phyloP scores from a whole-genome alignment of 768 basidiomycete species.

The Serendipita indica region DNA sequence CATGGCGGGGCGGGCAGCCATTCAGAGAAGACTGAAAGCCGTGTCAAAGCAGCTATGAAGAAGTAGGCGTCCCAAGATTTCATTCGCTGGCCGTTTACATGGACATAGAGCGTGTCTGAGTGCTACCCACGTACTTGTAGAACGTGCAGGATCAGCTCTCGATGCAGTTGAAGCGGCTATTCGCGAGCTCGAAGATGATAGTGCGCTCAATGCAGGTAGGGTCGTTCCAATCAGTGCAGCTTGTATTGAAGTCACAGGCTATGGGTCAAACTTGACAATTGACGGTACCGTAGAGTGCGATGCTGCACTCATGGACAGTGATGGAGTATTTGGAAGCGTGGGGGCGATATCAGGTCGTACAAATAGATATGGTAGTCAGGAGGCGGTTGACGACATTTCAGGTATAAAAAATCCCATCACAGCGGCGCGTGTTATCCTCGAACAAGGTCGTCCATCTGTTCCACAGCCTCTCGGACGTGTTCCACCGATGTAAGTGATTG shows the following conservation, averaged over 20 bases:
- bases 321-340: slow-evolving; percentile 47
- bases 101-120: slow-evolving; percentile 35
- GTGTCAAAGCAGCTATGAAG: slow-evolving; percentile 41
- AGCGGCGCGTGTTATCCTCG: slow-evolving; percentile 42
- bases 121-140: slow-evolving; percentile 24
- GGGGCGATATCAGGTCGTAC: slow-evolving; percentile 53
- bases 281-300: slow-evolving; percentile 72
- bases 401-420: slow-evolving; percentile 59
- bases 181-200: slow-evolving; percentile 46
- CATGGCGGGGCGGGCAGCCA: slow-evolving; percentile 74
- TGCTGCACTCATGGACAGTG: slow-evolving; percentile 52
- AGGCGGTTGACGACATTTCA: slow-evolving; percentile 17
- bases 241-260: slow-evolving; percentile 28
- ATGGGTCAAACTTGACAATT: slow-evolving; percentile 63
- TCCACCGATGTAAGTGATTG: slow-evolving; percentile 39
- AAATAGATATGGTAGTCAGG: background rate
- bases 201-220: slow-evolving; percentile 53
- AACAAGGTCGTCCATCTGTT: slow-evolving; percentile 29
- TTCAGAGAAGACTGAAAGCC: slow-evolving; percentile 30
- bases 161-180: slow-evolving; percentile 42
- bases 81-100: background rate
- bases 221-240: background rate
- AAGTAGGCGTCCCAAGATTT: slow-evolving; percentile 29
- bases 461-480: slow-evolving; percentile 45
- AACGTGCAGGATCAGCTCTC: slow-evolving; percentile 22